Percentiles rank a stretch among this genome's conserved stretches.
Evolutionary conservation across 2,329 filamentous ascomycete species (phyloP).

Genomic region (Calycina herbarum): DNA sequence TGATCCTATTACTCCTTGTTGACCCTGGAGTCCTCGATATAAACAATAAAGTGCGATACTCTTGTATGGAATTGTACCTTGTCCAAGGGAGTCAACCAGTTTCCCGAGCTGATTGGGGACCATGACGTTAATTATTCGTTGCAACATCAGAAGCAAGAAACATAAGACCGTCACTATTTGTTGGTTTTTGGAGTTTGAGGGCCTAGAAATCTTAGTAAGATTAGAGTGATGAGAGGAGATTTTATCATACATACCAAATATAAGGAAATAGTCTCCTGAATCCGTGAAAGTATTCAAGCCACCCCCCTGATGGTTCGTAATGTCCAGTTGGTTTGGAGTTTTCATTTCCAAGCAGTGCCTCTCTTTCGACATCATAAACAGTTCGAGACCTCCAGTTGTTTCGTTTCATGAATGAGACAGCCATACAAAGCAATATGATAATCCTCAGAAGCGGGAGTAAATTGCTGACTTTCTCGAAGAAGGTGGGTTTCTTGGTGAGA

Average conservation of each 20-base stretch:
- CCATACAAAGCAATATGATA: no score
- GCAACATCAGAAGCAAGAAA: conserved; percentile 10
- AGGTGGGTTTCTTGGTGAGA: no score
- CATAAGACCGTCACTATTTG: conserved; percentile 11
- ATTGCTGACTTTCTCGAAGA: no score
- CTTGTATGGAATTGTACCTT: conserved; percentile 13
- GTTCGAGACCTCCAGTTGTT: no score
- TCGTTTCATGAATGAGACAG: no score
- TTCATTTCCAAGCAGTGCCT: not conserved
- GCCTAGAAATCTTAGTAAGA: conserved; percentile 5
- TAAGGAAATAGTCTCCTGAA: conserved; percentile 16
- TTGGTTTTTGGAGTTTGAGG: conserved; percentile 15
- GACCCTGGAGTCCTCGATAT: conserved; percentile 15
- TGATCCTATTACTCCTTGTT: conserved; percentile 17
- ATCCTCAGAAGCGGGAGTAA: no score
- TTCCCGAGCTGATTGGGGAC: conserved; percentile 17
- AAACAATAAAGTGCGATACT: conserved; percentile 13
- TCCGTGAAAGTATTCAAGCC: conserved; percentile 17
- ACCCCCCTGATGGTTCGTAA: conserved; percentile 1
- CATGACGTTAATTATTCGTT: conserved; percentile 16
- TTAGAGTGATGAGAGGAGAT: not conserved
- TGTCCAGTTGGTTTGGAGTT: not conserved
- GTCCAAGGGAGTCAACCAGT: conserved; percentile 11
- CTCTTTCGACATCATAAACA: no score
- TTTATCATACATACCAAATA: conserved; percentile 14